Percentiles rank a stretch among this genome's conserved stretches.
phyloP scores from a whole-genome alignment of 2,329 filamentous ascomycete species.

The Leptographium lundbergii region DNA sequence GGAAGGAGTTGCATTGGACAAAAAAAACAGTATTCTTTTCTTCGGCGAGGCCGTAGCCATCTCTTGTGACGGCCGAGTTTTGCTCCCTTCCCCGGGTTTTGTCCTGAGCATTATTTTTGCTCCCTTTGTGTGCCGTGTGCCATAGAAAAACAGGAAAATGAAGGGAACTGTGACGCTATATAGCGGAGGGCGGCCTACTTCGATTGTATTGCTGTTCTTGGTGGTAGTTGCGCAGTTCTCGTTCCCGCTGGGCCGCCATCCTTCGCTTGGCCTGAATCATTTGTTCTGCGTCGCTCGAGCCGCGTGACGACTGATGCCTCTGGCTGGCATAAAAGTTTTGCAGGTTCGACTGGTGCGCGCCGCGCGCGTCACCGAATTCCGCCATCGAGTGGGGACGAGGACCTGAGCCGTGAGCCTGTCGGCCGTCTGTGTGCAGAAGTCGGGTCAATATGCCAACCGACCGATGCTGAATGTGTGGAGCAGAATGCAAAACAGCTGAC shows the following conservation, averaged over 20 bases:
- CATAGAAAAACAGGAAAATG: background rate
- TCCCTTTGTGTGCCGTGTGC: slow-evolving; percentile 3
- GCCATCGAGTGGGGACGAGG: slow-evolving; percentile 73
- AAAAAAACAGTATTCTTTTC: slow-evolving; percentile 6
- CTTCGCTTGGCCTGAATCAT: slow-evolving; percentile 98
- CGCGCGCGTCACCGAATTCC: slow-evolving; percentile 66
- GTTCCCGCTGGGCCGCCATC: slow-evolving; percentile 97
- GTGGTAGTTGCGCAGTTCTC: slow-evolving; percentile 98
- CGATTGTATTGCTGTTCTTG: slow-evolving; percentile 99
- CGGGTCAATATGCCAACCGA: slow-evolving; percentile 1
- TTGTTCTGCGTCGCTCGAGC: slow-evolving; percentile 86
- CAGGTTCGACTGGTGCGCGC: slow-evolving; percentile 61
- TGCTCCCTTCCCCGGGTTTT: slow-evolving; percentile 1
- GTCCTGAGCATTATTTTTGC: slow-evolving; percentile 5
- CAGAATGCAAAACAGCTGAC: background rate
- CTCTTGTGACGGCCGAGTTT: slow-evolving; percentile 13
- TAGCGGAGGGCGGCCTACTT: slow-evolving; percentile 80
- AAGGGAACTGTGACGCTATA: slow-evolving; percentile 34
- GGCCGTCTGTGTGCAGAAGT: slow-evolving; percentile 45
- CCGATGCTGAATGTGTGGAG: background rate
- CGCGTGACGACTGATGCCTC: slow-evolving; percentile 74
- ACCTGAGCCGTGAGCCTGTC: slow-evolving; percentile 47
- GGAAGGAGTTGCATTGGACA: slow-evolving; percentile 9
- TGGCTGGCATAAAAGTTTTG: slow-evolving; percentile 93
- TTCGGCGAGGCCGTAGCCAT: background rate